Base-by-base conservation (phyloP, 306 rosid genomes). In the Mimosa bimucronata region DNA sequence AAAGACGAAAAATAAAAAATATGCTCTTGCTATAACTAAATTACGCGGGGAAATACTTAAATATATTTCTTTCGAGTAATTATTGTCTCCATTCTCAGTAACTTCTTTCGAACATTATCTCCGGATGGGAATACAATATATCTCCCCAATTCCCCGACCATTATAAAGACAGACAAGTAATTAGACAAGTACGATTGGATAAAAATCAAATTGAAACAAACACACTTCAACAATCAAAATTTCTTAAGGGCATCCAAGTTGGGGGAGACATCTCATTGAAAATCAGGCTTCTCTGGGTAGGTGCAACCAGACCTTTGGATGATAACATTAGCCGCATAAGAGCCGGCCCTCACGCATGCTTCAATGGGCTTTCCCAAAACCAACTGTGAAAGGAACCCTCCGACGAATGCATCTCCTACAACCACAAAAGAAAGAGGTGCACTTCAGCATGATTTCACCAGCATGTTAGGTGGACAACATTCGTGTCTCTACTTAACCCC, bases 281-380 rank as follows among this genome's bases (percentile, higher is more conserved):
- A 95, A 79, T 90, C 90, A 30, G 99, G 97, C 91, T 95, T 95
- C 82, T 85, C 96, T 6, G 99, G 99, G 90, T 83, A 93, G 0
- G 96, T 90, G 96, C 99, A 95, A 75, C 97, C 96, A 6, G 99
- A 85, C 90, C 98, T 91, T 80, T 93, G 99, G 82, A 95, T 91
- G 70, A 95, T 78, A 73, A 95, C 96, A 78, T 93, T 89, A n/a
- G 98, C 82, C 16, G 98, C 99, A 68, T 95, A 95, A 80, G 85
- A 79, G 21, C 98, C 99, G 28, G 97, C 98, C 82, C 74, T 90
- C 81, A 95, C 96, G 52, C 94, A 89, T 53, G 88, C 98, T 80
- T 84, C 93, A 68, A 90, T 88, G 38, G 98, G 88, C 85, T 93
- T 93, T 89, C 72, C 91, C 80, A 76, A 88, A 81, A 92, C 86